phyloP scores from a whole-genome alignment of 164 flowering plant species.

The Vitis cinerea region DNA sequence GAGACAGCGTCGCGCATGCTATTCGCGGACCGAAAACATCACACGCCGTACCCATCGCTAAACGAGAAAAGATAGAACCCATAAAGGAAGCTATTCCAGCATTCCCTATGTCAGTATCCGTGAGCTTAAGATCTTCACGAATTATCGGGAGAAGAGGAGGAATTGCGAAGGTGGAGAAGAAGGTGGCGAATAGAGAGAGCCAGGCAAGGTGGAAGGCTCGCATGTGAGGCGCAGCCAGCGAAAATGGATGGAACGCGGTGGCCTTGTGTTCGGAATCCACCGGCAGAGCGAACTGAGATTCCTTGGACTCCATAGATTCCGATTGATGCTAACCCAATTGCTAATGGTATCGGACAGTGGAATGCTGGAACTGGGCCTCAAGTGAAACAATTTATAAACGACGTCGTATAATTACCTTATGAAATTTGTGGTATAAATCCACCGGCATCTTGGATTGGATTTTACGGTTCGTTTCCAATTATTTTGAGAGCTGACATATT shows the following conservation, averaged over 20 bases:
- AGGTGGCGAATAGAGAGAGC: constrained; percentile 62
- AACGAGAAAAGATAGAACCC: constrained; percentile 65
- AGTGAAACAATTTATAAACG: too few relatives aligned
- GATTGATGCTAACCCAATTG: too few relatives aligned
- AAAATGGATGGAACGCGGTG: constrained; percentile 42
- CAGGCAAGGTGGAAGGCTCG: constrained; percentile 66
- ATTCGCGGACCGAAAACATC: constrained; percentile 61
- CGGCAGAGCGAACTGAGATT: constrained; percentile 20
- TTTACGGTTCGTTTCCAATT: too few relatives aligned
- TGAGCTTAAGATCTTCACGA: constrained; percentile 46
- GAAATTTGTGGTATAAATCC: too few relatives aligned
- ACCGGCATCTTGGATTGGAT: too few relatives aligned
- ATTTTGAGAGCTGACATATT: too few relatives aligned
- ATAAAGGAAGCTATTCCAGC: constrained; percentile 63
- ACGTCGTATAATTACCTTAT: too few relatives aligned
- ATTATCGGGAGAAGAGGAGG: constrained; percentile 59
- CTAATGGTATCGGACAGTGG: too few relatives aligned
- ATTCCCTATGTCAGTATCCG: constrained; percentile 37
- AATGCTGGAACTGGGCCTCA: too few relatives aligned
- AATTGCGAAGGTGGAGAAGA: constrained; percentile 68
- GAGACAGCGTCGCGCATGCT: constrained; percentile 51
- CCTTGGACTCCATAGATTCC: not conserved
- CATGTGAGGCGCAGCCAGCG: constrained; percentile 56
- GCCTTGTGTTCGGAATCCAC: constrained; percentile 51
- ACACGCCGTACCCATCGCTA: constrained; percentile 62